phyloP scores from a whole-genome alignment of 352 stramenopile species.

The Phytophthora rubi region DNA sequence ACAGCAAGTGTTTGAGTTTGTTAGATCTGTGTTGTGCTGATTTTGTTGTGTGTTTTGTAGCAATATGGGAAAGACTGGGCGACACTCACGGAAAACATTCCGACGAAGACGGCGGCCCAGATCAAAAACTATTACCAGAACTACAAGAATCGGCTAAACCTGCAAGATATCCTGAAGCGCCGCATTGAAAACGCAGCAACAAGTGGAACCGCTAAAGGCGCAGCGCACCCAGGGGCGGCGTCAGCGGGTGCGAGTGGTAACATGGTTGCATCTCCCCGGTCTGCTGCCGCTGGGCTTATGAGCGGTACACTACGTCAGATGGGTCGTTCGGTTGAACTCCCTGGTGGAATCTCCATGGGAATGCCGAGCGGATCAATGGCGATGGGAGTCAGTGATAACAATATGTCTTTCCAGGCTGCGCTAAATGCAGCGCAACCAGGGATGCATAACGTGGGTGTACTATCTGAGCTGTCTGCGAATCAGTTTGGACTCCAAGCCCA shows the following conservation, averaged over 20 bases:
- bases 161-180: slow-evolving; percentile 89
- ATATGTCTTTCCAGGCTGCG: slow-evolving; percentile 44
- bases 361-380: slow-evolving; percentile 36
- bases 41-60: slow-evolving; percentile 27
- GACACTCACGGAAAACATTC: slow-evolving; percentile 86
- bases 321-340: slow-evolving; percentile 25
- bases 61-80: slow-evolving; percentile 91
- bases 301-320: slow-evolving; percentile 37
- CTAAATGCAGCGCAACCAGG: slow-evolving; percentile 40
- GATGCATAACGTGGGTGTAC: slow-evolving; percentile 36
- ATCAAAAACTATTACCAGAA: slow-evolving; percentile 96
- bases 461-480: slow-evolving; percentile 48
- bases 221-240: background rate
- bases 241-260: slow-evolving; percentile 23
- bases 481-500: slow-evolving; percentile 44
- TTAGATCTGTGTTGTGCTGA: slow-evolving; percentile 6
- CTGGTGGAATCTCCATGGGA: slow-evolving; percentile 23
- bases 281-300: slow-evolving; percentile 42
- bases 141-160: slow-evolving; percentile 91
- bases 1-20: background rate
- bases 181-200: slow-evolving; percentile 59
- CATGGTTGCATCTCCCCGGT: slow-evolving; percentile 37
- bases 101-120: slow-evolving; percentile 88
- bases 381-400: slow-evolving; percentile 29
- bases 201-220: slow-evolving; percentile 31